Percentiles rank a stretch among this genome's conserved stretches.
Evolutionary conservation across 768 basidiomycete genomes (phyloP).

Genomic region (Clavulina sp.): DNA sequence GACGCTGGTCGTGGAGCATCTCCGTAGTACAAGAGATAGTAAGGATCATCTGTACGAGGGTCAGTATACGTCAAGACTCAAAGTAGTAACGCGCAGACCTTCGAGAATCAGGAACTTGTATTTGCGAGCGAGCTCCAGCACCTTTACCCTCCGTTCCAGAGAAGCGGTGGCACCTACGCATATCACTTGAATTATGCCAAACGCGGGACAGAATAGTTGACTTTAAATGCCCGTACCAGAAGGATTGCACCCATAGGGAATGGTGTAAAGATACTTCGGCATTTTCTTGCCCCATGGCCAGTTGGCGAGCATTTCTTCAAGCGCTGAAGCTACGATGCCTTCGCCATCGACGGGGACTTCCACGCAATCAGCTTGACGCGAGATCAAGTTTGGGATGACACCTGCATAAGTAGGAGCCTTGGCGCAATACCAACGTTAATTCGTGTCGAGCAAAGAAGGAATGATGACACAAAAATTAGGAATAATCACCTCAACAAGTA

Average conservation of each 20-base stretch:
- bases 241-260: constrained; percentile 25
- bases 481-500: constrained; percentile 66
- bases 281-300: constrained; percentile 59
- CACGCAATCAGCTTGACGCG: constrained; percentile 39
- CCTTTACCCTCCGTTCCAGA: constrained; percentile 46
- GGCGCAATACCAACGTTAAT: not conserved
- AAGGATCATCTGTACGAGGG: constrained; percentile 48
- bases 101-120: constrained; percentile 73
- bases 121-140: constrained; percentile 51
- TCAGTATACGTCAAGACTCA: not conserved
- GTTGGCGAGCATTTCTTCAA: constrained; percentile 46
- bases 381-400: constrained; percentile 42
- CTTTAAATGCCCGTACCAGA: not conserved
- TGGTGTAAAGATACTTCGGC: constrained; percentile 68
- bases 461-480: constrained; percentile 11
- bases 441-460: not conserved
- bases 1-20: constrained; percentile 43
- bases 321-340: constrained; percentile 42
- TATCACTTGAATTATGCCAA: constrained; percentile 58
- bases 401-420: constrained; percentile 27
- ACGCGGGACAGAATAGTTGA: not conserved
- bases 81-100: constrained; percentile 29
- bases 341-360: constrained; percentile 63
- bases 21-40: constrained; percentile 51
- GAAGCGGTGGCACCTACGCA: constrained; percentile 71